Percentiles rank a stretch among this genome's conserved stretches.
phyloP scores from a whole-genome alignment of 108 stramenopile species.

The Nitzschia sp. region DNA sequence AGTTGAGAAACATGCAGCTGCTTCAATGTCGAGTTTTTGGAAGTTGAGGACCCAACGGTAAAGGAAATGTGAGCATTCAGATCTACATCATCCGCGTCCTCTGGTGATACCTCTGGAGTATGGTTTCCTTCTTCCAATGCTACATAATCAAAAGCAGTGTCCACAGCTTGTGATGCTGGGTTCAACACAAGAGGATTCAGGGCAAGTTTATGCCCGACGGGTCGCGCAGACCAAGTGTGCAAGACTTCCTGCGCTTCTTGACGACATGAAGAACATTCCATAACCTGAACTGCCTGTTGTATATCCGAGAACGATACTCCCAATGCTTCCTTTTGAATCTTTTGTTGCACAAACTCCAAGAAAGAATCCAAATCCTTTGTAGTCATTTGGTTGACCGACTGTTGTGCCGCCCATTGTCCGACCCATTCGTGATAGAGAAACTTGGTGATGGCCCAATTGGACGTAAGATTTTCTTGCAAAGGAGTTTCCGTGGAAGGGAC shows the following conservation, averaged over 20 bases:
- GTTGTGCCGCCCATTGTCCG: conserved; percentile 4
- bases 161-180: conserved; percentile 8
- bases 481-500: neutral
- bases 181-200: conserved; percentile 19
- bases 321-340: conserved; percentile 3
- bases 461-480: neutral
- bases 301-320: conserved; percentile 14
- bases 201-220: neutral
- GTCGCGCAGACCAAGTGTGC: conserved; percentile 1
- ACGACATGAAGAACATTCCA: conserved; percentile 23
- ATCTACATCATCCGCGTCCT: conserved; percentile 17
- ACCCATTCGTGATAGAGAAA: conserved; percentile 30
- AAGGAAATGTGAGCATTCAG: conserved; percentile 10
- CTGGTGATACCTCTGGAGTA: conserved; percentile 2
- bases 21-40: conserved; percentile 1
- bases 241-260: conserved; percentile 17
- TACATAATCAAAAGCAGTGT: conserved; percentile 42
- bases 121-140: conserved; percentile 40
- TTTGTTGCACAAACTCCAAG: conserved; percentile 19
- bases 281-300: neutral
- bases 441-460: conserved; percentile 19
- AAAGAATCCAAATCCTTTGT: conserved; percentile 22
- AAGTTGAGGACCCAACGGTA: neutral
- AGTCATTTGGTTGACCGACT: neutral
- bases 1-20: conserved; percentile 13